Conservation (phyloP, 2,329 filamentous ascomycete species). For the Penicillium sp. region DNA sequence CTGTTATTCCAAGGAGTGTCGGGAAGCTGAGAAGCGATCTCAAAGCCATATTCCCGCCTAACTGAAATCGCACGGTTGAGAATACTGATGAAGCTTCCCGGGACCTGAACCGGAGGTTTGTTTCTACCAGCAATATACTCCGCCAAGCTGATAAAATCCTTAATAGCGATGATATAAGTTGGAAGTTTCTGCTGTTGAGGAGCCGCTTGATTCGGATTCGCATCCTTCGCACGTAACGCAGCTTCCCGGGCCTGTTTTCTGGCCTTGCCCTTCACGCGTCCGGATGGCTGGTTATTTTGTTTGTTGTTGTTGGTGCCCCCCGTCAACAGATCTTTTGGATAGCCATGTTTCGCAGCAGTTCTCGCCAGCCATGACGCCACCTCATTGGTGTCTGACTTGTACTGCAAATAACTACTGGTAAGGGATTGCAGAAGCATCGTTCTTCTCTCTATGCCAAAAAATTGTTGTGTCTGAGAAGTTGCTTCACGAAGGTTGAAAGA, state of each 20-base stretch:
- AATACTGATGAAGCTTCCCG: constrained; percentile 5
- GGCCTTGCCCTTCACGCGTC: constrained; percentile 12
- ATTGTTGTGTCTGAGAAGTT: too few relatives aligned
- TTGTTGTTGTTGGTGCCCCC: background rate
- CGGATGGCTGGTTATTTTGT: background rate
- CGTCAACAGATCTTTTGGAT: background rate
- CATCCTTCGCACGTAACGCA: too few relatives aligned
- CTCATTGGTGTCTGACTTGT: constrained; percentile 25
- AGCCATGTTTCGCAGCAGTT: constrained; percentile 24
- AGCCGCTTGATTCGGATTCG: background rate
- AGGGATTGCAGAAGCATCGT: constrained; percentile 15
- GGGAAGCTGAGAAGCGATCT: background rate
- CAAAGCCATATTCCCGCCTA: background rate
- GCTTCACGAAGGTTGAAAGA: too few relatives aligned
- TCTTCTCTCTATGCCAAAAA: too few relatives aligned
- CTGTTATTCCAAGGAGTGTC: background rate
- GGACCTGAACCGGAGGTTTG: constrained; percentile 16
- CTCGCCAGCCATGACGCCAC: constrained; percentile 26
- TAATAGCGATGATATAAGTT: constrained; percentile 19
- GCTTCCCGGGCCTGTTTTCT: constrained; percentile 5
- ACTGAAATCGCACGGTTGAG: constrained; percentile 5
- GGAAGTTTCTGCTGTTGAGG: background rate
- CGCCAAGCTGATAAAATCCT: constrained; percentile 21
- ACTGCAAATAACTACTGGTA: constrained; percentile 22
- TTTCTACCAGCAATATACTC: constrained; percentile 18